Conservation (phyloP, 1,284 basidiomycete genomes). For the Naganishia sp. region DNA sequence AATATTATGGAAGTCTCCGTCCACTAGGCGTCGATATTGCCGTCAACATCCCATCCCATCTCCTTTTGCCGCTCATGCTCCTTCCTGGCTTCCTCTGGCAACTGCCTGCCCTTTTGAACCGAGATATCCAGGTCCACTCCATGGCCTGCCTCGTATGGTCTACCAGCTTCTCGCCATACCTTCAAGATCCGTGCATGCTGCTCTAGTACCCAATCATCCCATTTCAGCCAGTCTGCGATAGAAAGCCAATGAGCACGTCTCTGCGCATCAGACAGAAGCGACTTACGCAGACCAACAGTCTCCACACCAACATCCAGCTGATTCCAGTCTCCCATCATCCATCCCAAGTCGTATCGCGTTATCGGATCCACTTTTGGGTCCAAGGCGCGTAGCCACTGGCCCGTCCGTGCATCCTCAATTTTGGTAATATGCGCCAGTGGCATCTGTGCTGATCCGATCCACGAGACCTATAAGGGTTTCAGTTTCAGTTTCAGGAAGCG, state of each 20-base stretch:
- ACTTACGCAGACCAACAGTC: conserved; percentile 54
- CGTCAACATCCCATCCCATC: conserved; percentile 51
- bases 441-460: conserved; percentile 53
- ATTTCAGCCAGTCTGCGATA: conserved; percentile 39
- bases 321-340: conserved; percentile 56
- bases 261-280: background rate
- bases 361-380: conserved; percentile 52
- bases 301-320: conserved; percentile 48
- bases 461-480: conserved; percentile 42
- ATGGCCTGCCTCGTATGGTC: conserved; percentile 44
- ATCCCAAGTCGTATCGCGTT: conserved; percentile 51
- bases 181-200: conserved; percentile 43
- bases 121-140: conserved; percentile 43
- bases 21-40: conserved; percentile 24
- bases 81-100: conserved; percentile 43
- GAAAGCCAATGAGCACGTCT: background rate
- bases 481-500: background rate
- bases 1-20: background rate
- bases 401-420: conserved; percentile 54
- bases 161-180: conserved; percentile 45
- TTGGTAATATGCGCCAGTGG: conserved; percentile 49
- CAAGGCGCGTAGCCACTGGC: conserved; percentile 52
- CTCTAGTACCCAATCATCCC: conserved; percentile 50
- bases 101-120: conserved; percentile 44
- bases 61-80: conserved; percentile 51